phyloP scores from a whole-genome alignment of 495 filamentous ascomycete genomes.

The Talaromyces borbonicus region DNA sequence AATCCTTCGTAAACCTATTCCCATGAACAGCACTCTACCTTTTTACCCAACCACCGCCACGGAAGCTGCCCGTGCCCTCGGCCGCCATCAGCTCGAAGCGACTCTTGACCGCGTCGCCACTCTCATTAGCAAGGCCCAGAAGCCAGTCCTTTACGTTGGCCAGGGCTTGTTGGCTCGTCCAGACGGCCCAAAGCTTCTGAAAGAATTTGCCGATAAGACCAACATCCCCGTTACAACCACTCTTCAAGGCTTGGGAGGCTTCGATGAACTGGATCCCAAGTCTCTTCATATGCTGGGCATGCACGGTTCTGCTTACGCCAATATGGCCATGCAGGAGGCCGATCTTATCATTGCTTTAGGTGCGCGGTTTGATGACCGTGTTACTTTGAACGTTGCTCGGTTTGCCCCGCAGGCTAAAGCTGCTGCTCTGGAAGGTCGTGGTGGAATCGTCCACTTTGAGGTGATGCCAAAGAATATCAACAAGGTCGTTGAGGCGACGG shows the following conservation, averaged over 20 bases:
- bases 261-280: conserved; percentile 48
- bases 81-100: conserved; percentile 34
- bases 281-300: conserved; percentile 55
- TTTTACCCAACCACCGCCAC: conserved; percentile 46
- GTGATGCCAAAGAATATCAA: conserved; percentile 57
- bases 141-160: conserved; percentile 51
- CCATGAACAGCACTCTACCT: conserved; percentile 44
- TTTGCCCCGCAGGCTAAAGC: conserved; percentile 49
- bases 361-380: conserved; percentile 54
- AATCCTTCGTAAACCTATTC: conserved; percentile 42
- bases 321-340: conserved; percentile 56
- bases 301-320: conserved; percentile 54
- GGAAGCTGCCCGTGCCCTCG: conserved; percentile 39
- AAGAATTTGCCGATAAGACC: conserved; percentile 47
- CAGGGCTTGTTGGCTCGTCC: conserved; percentile 44
- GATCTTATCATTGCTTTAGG: conserved; percentile 53
- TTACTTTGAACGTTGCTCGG: conserved; percentile 41
- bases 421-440: conserved; percentile 44
- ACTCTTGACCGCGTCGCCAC: conserved; percentile 42
- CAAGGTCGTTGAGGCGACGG: conserved; percentile 52
- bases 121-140: conserved; percentile 51
- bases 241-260: conserved; percentile 56
- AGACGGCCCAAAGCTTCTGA: conserved; percentile 42
- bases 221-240: conserved; percentile 53
- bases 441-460: conserved; percentile 57